phyloP scores from a whole-genome alignment of 2,329 filamentous ascomycete genomes.

The Pezicula carpinea region DNA sequence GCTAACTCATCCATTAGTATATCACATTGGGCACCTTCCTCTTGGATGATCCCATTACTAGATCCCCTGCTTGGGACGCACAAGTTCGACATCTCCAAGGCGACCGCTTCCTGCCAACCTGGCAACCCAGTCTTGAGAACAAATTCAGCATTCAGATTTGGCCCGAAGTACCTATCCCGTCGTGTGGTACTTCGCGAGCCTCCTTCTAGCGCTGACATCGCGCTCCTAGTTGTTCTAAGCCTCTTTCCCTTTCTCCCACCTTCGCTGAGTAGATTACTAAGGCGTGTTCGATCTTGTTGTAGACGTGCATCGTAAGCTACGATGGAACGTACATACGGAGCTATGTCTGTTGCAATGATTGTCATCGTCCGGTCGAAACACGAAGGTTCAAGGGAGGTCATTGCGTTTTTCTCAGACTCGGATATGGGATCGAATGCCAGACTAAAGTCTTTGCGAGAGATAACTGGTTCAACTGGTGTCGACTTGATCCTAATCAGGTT shows the following conservation, averaged over 20 bases:
- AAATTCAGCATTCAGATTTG: constrained; percentile 51
- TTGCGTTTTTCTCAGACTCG: constrained; percentile 38
- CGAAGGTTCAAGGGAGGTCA: constrained; percentile 56
- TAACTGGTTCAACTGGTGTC: constrained; percentile 9
- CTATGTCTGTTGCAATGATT: constrained; percentile 70
- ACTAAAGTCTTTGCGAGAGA: constrained; percentile 49
- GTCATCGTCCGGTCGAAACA: constrained; percentile 69
- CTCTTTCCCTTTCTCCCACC: constrained; percentile 51
- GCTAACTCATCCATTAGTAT: no score
- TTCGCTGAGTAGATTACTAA: constrained; percentile 59
- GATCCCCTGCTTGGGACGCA: background rate
- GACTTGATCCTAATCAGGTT: constrained; percentile 15
- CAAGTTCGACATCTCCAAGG: background rate
- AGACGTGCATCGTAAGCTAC: constrained; percentile 69
- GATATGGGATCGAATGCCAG: constrained; percentile 59
- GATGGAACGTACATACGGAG: constrained; percentile 86
- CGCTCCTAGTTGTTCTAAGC: constrained; percentile 67
- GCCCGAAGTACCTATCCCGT: constrained; percentile 67
- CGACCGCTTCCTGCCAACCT: constrained; percentile 15
- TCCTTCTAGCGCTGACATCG: constrained; percentile 73
- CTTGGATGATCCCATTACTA: no score
- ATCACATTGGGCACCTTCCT: no score
- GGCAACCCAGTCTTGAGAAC: constrained; percentile 59
- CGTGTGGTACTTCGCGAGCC: constrained; percentile 62
- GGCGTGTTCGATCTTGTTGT: constrained; percentile 59